Evolutionary conservation across 164 flowering plant genomes (phyloP).

Genomic region (Akebia trifoliata): DNA sequence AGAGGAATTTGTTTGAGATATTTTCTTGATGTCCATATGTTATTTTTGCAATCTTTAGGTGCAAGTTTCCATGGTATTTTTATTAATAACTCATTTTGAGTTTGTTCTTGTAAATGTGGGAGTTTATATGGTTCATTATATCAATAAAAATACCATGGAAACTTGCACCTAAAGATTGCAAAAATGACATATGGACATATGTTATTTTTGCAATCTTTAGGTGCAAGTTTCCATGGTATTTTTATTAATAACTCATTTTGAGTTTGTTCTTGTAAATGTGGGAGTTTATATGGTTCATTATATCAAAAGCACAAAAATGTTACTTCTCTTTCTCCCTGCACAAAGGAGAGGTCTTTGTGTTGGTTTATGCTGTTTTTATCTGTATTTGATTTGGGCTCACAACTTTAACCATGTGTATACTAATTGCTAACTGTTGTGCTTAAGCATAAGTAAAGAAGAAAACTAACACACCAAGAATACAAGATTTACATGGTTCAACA

Average conservation of each 20-base stretch:
- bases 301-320: too few relatives aligned
- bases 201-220: neutral
- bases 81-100: constrained; percentile 5
- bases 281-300: too few relatives aligned
- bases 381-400: too few relatives aligned
- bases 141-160: constrained; percentile 7
- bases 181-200: constrained; percentile 10
- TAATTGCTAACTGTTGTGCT: too few relatives aligned
- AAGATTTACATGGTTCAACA: too few relatives aligned
- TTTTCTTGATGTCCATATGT: constrained; percentile 20
- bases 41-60: neutral
- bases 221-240: constrained; percentile 5
- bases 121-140: too few relatives aligned
- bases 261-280: constrained; percentile 3
- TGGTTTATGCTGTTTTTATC: too few relatives aligned
- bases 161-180: neutral
- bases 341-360: too few relatives aligned
- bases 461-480: too few relatives aligned
- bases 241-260: constrained; percentile 6
- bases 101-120: constrained; percentile 3
- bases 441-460: too few relatives aligned
- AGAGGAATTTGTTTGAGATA: constrained; percentile 10
- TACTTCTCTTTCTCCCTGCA: too few relatives aligned
- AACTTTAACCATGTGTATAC: too few relatives aligned
- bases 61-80: constrained; percentile 6